phyloP scores from a whole-genome alignment of 1,139 yeast species.

The Lodderomyces parapsilosis region DNA sequence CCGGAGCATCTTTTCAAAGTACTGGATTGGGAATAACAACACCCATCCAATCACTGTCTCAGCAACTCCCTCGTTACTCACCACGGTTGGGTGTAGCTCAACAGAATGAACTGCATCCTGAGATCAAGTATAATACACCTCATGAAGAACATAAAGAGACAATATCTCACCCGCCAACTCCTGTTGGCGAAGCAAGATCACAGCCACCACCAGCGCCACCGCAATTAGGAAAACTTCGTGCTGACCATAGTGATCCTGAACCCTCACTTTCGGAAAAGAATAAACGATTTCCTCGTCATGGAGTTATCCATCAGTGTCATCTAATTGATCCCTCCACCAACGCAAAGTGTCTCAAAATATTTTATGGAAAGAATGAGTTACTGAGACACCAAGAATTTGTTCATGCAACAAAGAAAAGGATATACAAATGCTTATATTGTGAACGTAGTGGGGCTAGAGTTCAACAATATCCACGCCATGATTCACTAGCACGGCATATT shows the following conservation, averaged over 20 bases:
- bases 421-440: slow-evolving; percentile 46
- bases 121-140: background rate
- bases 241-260: slow-evolving; percentile 1
- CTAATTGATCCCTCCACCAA: slow-evolving; percentile 34
- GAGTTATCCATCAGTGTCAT: slow-evolving; percentile 46
- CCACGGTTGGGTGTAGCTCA: background rate
- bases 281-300: slow-evolving; percentile 20
- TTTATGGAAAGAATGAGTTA: slow-evolving; percentile 47
- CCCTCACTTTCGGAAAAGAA: background rate
- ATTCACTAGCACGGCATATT: slow-evolving; percentile 46
- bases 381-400: slow-evolving; percentile 49
- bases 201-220: too few species aligned
- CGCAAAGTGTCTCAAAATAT: slow-evolving; percentile 38
- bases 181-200: background rate
- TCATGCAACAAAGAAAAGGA: slow-evolving; percentile 46
- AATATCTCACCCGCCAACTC: background rate
- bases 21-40: background rate
- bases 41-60: background rate
- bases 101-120: background rate
- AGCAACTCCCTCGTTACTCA: background rate
- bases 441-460: slow-evolving; percentile 35
- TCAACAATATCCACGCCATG: slow-evolving; percentile 48
- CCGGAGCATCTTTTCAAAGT: background rate
- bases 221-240: background rate
- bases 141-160: background rate